A percentile compares a stretch with the other conserved stretches of the same genome.
phyloP scores from a whole-genome alignment of 345 rosid species.

The Camelina laxa region DNA sequence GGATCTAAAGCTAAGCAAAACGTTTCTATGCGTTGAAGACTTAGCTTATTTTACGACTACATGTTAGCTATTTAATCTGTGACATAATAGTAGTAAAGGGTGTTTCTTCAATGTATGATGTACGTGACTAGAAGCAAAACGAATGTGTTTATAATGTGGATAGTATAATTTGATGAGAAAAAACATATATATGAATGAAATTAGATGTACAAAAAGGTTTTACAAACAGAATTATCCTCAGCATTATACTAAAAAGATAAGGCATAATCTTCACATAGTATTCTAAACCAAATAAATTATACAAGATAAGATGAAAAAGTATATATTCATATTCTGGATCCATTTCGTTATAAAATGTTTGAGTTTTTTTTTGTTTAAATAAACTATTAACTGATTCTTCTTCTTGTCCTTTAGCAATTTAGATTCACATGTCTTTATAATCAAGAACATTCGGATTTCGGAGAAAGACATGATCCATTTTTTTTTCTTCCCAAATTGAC shows the following conservation, averaged over 20 bases:
- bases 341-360: conserved; percentile 19
- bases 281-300: conserved; percentile 34
- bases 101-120: neutral
- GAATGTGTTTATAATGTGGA: conserved; percentile 5
- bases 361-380: neutral
- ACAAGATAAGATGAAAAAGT: conserved; percentile 40
- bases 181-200: conserved; percentile 8
- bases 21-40: neutral
- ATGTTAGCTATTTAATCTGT: neutral
- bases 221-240: conserved; percentile 40
- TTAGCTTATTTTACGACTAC: neutral
- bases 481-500: conserved; percentile 18
- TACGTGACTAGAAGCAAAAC: conserved; percentile 5
- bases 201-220: conserved; percentile 30
- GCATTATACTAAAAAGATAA: conserved; percentile 47
- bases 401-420: conserved; percentile 14
- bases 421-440: conserved; percentile 38
- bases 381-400: conserved; percentile 22
- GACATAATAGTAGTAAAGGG: neutral
- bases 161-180: neutral
- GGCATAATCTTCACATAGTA: conserved; percentile 39
- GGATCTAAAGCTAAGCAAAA: neutral
- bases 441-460: conserved; percentile 40
- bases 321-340: conserved; percentile 39
- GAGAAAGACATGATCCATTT: conserved; percentile 23